phyloP scores from a whole-genome alignment of 169 alveolate genomes.

The Plasmodium gaboni region DNA sequence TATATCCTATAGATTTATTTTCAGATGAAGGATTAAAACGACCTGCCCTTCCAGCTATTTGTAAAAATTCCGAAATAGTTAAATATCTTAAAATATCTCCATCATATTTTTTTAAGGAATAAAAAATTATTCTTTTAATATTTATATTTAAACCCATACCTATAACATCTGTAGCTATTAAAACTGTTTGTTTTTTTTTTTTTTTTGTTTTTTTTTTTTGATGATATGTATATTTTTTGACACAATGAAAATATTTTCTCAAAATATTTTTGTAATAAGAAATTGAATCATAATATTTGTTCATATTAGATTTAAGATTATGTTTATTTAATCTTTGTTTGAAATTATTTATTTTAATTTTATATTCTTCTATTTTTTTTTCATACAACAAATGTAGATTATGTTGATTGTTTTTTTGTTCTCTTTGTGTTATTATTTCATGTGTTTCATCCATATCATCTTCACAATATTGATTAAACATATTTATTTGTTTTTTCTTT shows the following conservation, averaged over 20 bases:
- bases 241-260: too few relatives aligned
- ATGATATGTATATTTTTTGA: too few relatives aligned
- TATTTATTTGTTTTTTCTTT: slow-evolving; percentile 82
- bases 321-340: background rate
- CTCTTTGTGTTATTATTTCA: background rate
- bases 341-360: background rate
- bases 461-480: slow-evolving; percentile 70
- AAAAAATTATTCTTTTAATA: slow-evolving; percentile 91
- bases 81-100: slow-evolving; percentile 83
- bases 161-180: slow-evolving; percentile 95
- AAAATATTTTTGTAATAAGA: too few relatives aligned
- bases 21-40: slow-evolving; percentile 77
- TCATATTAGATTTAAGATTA: too few relatives aligned
- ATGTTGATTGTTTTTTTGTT: background rate
- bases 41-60: slow-evolving; percentile 96
- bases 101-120: slow-evolving; percentile 83
- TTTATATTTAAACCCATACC: slow-evolving; percentile 95
- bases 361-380: background rate
- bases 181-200: slow-evolving; percentile 77
- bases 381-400: background rate
- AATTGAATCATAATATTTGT: too few relatives aligned
- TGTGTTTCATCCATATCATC: too few relatives aligned
- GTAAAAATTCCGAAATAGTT: slow-evolving; percentile 86
- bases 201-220: slow-evolving; percentile 79
- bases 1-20: slow-evolving; percentile 28